Base-by-base conservation (phyloP, 805 yeast species). In the Suhomyces sp. region DNA sequence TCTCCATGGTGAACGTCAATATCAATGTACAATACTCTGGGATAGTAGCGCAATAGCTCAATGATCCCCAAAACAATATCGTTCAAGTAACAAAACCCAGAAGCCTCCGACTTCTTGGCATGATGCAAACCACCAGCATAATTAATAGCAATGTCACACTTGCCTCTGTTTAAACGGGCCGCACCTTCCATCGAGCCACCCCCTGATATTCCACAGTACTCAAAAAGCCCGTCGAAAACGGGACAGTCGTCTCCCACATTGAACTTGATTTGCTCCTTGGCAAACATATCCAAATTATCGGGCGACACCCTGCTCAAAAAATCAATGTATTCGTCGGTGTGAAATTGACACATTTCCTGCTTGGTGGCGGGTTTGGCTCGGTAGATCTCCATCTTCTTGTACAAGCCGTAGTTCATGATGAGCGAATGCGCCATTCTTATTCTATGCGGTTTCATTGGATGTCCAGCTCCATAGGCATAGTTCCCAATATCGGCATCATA, bases 391-490 rank as follows among this genome's bases (percentile, higher is more conserved):
- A 94, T 93, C 72, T 93, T 88, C 70, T 92, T 90, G 75, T 94
- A 92, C 49, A 94, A 79, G 1, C 97, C 98, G 69, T 94, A 94
- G 72, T 93, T 92, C 96, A 94, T 93, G 58, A 94, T 89, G 63
- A 94, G 78, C 41, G 96, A 89, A 69, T 94, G 98, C 6, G 98
- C 96, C 96, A 94, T 92, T 83, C 98, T 87, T 74, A 94, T 91
- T 66, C 99, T 84, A 69, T 93, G 97, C 21, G 99, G 99, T 68
- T 94, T 94, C 99, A 94, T 94, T 40, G 97, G 97, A 70, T 94
- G 99, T 25, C 97, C 97, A 4, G 97, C 94, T 52, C 98, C 98
- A 67, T 94, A 94, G 44, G 97, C 96, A 71, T 93, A 93, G 73
- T 94, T 94, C 33, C 98, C 98, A 46, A 94, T 97, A 67, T 93